Base-by-base conservation (phyloP, 2,329 filamentous ascomycete genomes). In the Ambrosiella xylebori region DNA sequence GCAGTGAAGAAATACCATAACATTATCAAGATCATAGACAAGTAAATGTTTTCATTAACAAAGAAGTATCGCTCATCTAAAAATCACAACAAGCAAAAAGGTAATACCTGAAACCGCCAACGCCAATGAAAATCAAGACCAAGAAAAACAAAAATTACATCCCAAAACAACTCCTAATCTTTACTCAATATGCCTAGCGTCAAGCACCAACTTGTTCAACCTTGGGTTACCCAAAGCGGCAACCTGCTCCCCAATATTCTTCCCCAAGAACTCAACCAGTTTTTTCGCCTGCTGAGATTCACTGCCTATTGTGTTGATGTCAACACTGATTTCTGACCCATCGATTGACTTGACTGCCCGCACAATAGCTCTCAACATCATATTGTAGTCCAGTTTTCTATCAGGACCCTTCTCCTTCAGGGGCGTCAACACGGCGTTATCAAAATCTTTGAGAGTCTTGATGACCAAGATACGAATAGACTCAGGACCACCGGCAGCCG, bases 401-500 rank as follows among this genome's bases (percentile, higher is more conserved):
- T 77, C 76, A 15, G 13, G 11, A 12, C 71, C 71, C 64, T 73
- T 76, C 44, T 79, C 75, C 58, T 69, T 74, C 47, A 81, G 67
- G 4, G 77, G 77, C 61, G 74, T 71, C 53, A 82, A 70, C 59
- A 81, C 77, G 6, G 70, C 71, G 0, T 70, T 64, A 64, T 80
- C 78, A 57, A 81, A 77, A 12, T 70, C 70, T 63, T 76, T 76
- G 50, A 82, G 70, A 63, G 79, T 79, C 15, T 76, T 75, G 39
- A 82, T 68, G 11, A 80, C 72, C 38, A 81, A 68, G 1, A 81
- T 71, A 11, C 78, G 75, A 40, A 81, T 74, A 7, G 77, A 76
- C 65, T 81, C 78, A 19, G 76, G 71, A 0, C 78, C 89, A 35
- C 89, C 88, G 27, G 94, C 84, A 1, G 84, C 81, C 1, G 84